These are phyloP conservation scores for Gastrolobium bilobum DNA, from an alignment of 306 rosid species.

Conservation along the genomic window DNA sequence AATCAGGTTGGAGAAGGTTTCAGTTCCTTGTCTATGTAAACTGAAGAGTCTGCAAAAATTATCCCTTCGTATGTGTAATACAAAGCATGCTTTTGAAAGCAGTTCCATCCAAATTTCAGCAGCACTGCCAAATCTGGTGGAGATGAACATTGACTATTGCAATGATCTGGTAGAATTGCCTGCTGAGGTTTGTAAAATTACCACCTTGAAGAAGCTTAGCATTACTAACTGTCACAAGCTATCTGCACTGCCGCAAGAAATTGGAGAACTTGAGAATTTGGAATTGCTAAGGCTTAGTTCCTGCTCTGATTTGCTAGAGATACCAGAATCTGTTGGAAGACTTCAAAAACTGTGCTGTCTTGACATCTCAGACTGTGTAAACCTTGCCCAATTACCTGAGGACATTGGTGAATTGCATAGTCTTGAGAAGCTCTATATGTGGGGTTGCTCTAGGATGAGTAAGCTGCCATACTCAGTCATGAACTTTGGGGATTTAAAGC, in stretches of 20 bases:
- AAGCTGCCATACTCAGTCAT: conserved; percentile 32
- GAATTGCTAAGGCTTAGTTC: conserved; percentile 52
- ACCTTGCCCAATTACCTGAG: conserved; percentile 42
- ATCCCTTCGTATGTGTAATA: conserved; percentile 51
- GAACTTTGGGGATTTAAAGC: conserved; percentile 14
- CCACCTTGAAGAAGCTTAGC: conserved; percentile 44
- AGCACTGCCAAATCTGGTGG: conserved; percentile 50
- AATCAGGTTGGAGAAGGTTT: conserved; percentile 60
- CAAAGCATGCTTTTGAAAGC: conserved; percentile 36
- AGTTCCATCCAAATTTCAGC: conserved; percentile 32
- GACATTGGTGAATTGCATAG: conserved; percentile 44
- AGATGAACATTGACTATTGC: conserved; percentile 57
- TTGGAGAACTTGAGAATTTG: conserved; percentile 46
- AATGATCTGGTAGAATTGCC: conserved; percentile 51
- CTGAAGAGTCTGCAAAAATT: conserved; percentile 43
- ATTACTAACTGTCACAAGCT: conserved; percentile 57
- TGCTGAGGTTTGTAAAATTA: conserved; percentile 40
- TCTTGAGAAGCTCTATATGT: conserved; percentile 46
- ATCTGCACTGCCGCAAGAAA: conserved; percentile 45
- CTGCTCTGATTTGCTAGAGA: conserved; percentile 46
- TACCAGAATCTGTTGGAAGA: conserved; percentile 45
- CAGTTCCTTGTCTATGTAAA: conserved; percentile 41
- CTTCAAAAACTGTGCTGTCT: conserved; percentile 42
- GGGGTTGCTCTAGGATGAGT: conserved; percentile 42
- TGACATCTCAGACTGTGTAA: conserved; percentile 52